Conservation (phyloP, 352 stramenopile genomes). For the Lagenidium giganteum region DNA sequence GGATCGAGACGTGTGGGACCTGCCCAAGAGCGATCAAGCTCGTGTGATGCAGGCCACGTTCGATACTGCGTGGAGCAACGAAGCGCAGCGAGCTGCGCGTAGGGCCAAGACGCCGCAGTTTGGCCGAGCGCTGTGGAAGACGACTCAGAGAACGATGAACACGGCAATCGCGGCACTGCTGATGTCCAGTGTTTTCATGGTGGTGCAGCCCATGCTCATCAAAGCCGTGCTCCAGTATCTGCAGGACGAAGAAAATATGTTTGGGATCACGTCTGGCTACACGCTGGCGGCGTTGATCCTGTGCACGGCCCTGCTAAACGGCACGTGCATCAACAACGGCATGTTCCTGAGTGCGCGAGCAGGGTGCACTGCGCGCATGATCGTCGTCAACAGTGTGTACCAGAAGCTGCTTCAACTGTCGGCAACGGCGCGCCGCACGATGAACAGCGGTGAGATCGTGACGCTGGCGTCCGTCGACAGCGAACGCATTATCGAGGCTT, state of each 20-base stretch:
- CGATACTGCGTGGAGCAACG: slow-evolving; percentile 25
- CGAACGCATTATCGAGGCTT: slow-evolving; percentile 48
- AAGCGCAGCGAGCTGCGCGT: slow-evolving; percentile 4
- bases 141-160: slow-evolving; percentile 29
- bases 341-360: slow-evolving; percentile 41
- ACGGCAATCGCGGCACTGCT: slow-evolving; percentile 28
- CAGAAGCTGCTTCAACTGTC: slow-evolving; percentile 48
- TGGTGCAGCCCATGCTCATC: slow-evolving; percentile 56
- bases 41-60: slow-evolving; percentile 35
- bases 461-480: slow-evolving; percentile 49
- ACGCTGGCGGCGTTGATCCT: slow-evolving; percentile 31
- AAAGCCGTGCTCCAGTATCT: slow-evolving; percentile 51
- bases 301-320: slow-evolving; percentile 27
- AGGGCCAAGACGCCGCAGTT: slow-evolving; percentile 20
- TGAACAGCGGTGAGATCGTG: slow-evolving; percentile 50
- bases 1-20: slow-evolving; percentile 32
- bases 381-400: slow-evolving; percentile 58
- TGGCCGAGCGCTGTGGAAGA: slow-evolving; percentile 39
- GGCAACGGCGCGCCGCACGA: slow-evolving; percentile 32
- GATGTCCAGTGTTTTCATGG: slow-evolving; percentile 26
- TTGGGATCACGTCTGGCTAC: slow-evolving; percentile 47
- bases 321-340: slow-evolving; percentile 38
- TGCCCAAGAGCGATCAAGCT: slow-evolving; percentile 36
- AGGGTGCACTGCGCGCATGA: slow-evolving; percentile 43
- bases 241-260: slow-evolving; percentile 24